These are phyloP conservation scores for Diplotaxis tenuifolia DNA, from an alignment of 345 rosid species.

Conservation along the genomic window DNA sequence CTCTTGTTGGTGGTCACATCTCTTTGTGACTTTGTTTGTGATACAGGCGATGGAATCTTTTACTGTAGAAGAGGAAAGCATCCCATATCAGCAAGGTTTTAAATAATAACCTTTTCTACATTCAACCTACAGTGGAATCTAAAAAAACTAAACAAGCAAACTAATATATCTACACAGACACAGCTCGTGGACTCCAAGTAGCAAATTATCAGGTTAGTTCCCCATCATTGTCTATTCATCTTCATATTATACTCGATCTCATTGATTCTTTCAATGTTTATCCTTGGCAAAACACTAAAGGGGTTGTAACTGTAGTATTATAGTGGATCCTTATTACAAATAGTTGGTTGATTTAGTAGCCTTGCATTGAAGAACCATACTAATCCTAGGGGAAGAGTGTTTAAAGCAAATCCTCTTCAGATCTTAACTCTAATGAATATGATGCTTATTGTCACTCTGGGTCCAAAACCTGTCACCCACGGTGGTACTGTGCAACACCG, in stretches of 20 bases:
- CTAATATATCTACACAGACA: conserved; percentile 4
- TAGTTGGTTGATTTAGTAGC: conserved; percentile 62
- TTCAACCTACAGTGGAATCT: conserved; percentile 8
- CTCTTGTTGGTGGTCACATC: conserved; percentile 19
- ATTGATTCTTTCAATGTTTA: background rate
- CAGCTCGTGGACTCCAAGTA: conserved; percentile 17
- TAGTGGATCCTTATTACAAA: conserved; percentile 37
- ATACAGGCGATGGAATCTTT: conserved; percentile 36
- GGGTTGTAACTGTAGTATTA: background rate
- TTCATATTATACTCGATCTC: background rate
- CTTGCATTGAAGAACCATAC: conserved; percentile 39
- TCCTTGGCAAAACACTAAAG: background rate
- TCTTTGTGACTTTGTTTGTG: conserved; percentile 26
- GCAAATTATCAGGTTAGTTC: conserved; percentile 27
- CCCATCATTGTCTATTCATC: conserved; percentile 7
- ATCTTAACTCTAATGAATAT: background rate
- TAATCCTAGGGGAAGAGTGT: background rate
- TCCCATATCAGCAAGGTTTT: conserved; percentile 45
- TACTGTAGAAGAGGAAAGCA: conserved; percentile 24
- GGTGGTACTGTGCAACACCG: no score
- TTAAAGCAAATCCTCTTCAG: background rate
- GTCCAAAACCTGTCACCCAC: conserved; percentile 16
- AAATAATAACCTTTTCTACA: conserved; percentile 22
- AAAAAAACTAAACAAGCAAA: background rate
- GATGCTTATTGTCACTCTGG: background rate